Percentiles rank a stretch among this genome's conserved stretches.
Evolutionary conservation across 1,139 yeast species (phyloP).

Genomic region (Protomyces gravidus): DNA sequence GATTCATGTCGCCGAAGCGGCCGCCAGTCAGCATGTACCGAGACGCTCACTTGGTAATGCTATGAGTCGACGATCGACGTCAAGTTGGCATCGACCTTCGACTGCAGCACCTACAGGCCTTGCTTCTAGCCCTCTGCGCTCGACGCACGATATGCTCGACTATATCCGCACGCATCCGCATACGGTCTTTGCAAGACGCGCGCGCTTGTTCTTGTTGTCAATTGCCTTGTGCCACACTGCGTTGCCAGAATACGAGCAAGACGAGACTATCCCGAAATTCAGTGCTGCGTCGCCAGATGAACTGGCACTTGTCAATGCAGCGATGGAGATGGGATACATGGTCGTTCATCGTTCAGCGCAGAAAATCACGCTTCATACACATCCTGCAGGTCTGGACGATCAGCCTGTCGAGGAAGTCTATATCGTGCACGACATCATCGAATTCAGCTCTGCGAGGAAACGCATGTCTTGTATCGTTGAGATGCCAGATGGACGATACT

Average conservation of each 20-base stretch:
- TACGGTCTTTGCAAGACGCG: conserved; percentile 63
- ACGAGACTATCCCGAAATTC: conserved; percentile 58
- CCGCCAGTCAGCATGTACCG: not conserved
- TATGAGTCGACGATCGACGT: not conserved
- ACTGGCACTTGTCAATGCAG: conserved; percentile 86
- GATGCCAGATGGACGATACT: conserved; percentile 74
- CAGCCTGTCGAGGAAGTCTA: conserved; percentile 64
- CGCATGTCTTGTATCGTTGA: conserved; percentile 86
- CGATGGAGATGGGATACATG: conserved; percentile 86
- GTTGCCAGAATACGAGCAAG: conserved; percentile 52
- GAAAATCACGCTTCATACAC: conserved; percentile 62
- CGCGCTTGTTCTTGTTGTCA: conserved; percentile 71
- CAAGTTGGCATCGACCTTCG: conserved; percentile 2
- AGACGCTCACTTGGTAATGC: not conserved
- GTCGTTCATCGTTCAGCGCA: conserved; percentile 64
- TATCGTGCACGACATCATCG: conserved; percentile 71
- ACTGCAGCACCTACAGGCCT: not conserved
- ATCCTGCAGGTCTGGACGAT: conserved; percentile 74
- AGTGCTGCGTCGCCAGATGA: conserved; percentile 98
- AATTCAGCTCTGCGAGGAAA: conserved; percentile 81
- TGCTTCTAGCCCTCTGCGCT: conserved; percentile 37
- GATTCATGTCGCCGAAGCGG: not conserved
- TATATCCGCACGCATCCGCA: conserved; percentile 71
- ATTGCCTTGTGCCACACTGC: conserved; percentile 89
- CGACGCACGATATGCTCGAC: conserved; percentile 60